Base-by-base conservation (phyloP, 139 green algal genomes). In the Nannochloris sp. region DNA sequence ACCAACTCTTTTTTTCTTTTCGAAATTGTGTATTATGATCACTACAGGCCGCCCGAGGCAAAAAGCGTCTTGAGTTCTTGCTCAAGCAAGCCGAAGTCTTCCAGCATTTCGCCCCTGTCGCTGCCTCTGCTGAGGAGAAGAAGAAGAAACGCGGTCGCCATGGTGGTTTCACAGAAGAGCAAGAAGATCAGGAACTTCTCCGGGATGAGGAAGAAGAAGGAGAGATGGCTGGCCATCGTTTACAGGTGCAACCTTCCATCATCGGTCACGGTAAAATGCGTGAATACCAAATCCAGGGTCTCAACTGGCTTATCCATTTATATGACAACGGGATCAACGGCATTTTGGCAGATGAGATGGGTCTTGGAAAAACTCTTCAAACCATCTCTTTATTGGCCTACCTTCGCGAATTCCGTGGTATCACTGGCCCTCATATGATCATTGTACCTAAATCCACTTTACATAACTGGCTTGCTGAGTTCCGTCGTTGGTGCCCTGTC, bases 241-340 rank as follows among this genome's bases (percentile, higher is more conserved):
- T 97, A 54, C 76, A 75, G 44, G 83, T 87, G 25, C 89, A 95
- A 81, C 87, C 87, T 25, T 81, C 63, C 33, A 85, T 92, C 62
- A 90, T 98, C 62, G 90, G 89, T 38, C 79, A 79, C 48, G 91
- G 89, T 61, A 92, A 84, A 38, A 92, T 99, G 89, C 80, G 95
- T 15, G 86, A 98, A 68, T 99, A 99, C 75, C 94, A 99, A 88
- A 77, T 99, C 75, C 78, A 96, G 71, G 95, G 95, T 60, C 82
- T 99, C 9, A 99, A 99, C 81, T 99, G 94, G 94, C 80, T 99
- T 59, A 98, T 98, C 73, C 88, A 96, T 65, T 77, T 97, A 33
- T 99, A 97, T 65, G 93, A 98, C 71, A 97, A 98, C 71, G 94
- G 92, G 60, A 97, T 98, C 82, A 99, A 98, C 73, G 93, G 93